A percentile compares a stretch with the other conserved stretches of the same genome.
phyloP scores from a whole-genome alignment of 2,329 filamentous ascomycete genomes.

The Paramyrothecium sp. region DNA sequence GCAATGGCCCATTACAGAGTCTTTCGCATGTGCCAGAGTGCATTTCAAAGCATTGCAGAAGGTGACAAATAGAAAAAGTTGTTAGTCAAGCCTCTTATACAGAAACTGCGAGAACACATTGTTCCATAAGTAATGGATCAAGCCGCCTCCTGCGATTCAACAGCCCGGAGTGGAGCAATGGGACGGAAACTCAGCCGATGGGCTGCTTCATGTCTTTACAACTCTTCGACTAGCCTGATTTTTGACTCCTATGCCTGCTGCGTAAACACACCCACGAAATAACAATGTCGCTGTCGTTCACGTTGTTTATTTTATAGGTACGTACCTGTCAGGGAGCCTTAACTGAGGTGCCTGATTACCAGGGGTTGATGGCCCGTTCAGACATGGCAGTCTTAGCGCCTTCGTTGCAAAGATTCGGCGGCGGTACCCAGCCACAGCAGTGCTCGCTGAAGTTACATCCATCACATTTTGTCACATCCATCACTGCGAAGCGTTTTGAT shows the following conservation, averaged over 20 bases:
- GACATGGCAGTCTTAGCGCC: no score
- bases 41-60: no score
- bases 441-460: no score
- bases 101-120: neutral
- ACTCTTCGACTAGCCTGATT: neutral
- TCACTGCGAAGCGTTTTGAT: neutral
- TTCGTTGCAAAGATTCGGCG: no score
- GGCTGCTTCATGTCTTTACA: neutral
- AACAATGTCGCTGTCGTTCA: no score
- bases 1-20: neutral
- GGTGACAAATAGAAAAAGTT: neutral
- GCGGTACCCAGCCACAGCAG: no score
- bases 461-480: neutral
- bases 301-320: slow-evolving; percentile 55
- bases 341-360: no score
- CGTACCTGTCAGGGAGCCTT: no score
- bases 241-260: neutral
- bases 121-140: neutral
- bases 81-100: neutral
- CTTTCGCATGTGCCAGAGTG: no score
- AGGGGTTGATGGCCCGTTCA: no score
- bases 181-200: neutral
- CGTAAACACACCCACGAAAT: no score
- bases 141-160: neutral
- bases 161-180: neutral